Conservation (phyloP, 331 rosid genomes). For the Saraca asoca region DNA sequence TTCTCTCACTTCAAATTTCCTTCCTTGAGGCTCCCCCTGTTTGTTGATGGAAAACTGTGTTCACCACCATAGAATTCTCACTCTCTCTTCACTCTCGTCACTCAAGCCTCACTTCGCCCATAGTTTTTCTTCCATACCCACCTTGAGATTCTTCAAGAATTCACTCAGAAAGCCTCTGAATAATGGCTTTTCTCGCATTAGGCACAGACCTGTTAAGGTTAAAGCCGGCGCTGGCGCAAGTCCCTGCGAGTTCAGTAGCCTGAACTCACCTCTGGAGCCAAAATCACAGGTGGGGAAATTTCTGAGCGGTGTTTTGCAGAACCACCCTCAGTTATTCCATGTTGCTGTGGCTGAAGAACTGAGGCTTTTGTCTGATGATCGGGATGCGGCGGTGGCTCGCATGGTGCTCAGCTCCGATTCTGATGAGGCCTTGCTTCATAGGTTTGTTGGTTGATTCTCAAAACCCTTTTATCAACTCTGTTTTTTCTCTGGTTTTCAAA, state of each 20-base stretch:
- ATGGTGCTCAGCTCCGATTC: slow-evolving; percentile 49
- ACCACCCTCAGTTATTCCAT: slow-evolving; percentile 76
- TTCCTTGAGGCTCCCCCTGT: not conserved
- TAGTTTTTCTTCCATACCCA: slow-evolving; percentile 12
- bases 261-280: slow-evolving; percentile 78
- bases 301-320: slow-evolving; percentile 70
- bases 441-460: slow-evolving; percentile 45
- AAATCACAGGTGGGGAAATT: slow-evolving; percentile 66
- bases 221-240: slow-evolving; percentile 63
- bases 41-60: slow-evolving; percentile 74
- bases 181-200: not conserved
- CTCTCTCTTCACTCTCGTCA: slow-evolving; percentile 34
- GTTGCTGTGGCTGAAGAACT: slow-evolving; percentile 73
- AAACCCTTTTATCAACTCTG: not conserved
- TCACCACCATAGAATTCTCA: slow-evolving; percentile 40
- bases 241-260: slow-evolving; percentile 69
- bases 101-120: slow-evolving; percentile 19
- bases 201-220: slow-evolving; percentile 34
- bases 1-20: not conserved
- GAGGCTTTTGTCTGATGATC: slow-evolving; percentile 65
- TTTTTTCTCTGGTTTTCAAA: not conserved
- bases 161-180: not conserved
- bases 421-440: slow-evolving; percentile 72
- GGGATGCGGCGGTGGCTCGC: slow-evolving; percentile 62
- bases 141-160: slow-evolving; percentile 14